These are phyloP conservation scores for Daedalea quercina DNA, from an alignment of 768 basidiomycete genomes.

Conservation along the genomic window DNA sequence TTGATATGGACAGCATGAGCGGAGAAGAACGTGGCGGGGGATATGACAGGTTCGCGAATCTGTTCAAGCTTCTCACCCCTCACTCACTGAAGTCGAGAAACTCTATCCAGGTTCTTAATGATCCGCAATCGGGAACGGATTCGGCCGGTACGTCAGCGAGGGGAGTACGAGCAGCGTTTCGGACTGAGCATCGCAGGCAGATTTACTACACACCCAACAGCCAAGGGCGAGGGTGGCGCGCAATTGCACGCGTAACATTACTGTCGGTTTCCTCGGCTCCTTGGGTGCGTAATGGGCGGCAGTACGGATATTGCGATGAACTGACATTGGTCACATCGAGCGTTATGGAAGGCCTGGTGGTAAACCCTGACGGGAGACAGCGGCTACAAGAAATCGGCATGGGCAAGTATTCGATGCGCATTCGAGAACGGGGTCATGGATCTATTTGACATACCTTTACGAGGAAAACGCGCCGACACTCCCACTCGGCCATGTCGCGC, in stretches of 20 bases:
- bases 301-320: too few species aligned
- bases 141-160: neutral
- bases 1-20: constrained; percentile 1
- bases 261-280: neutral
- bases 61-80: constrained; percentile 1
- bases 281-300: neutral
- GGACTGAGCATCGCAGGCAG: neutral
- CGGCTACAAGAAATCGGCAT: neutral
- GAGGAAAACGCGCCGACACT: neutral
- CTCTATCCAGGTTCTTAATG: neutral
- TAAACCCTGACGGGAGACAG: neutral
- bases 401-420: neutral
- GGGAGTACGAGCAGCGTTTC: neutral
- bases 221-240: neutral
- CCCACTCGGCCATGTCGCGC: neutral
- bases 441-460: neutral
- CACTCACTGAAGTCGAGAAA: constrained; percentile 1
- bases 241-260: too few species aligned
- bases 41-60: constrained; percentile 3
- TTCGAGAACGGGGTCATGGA: neutral
- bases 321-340: neutral
- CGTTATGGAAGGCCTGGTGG: neutral
- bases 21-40: constrained; percentile 2
- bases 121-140: constrained; percentile 6
- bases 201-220: too few species aligned